Evolutionary conservation across 2,329 filamentous ascomycete species (phyloP), one percentile per base, ranked within the genome.

Genomic region (Aspergillus amoenus): DNA sequence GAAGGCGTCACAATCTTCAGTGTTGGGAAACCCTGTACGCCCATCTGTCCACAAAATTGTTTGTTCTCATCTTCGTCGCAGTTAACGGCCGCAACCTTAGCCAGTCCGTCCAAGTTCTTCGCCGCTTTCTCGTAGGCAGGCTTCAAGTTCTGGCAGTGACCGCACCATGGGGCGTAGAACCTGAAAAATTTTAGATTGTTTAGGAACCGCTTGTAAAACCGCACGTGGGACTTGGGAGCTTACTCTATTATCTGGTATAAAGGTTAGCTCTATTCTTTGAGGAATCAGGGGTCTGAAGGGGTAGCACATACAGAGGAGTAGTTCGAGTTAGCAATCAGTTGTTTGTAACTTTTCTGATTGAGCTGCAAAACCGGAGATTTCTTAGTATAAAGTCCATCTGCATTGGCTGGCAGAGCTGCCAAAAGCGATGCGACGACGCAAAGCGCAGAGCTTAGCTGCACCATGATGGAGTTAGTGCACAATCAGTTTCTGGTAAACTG

Each of bases 111-210:
- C 57, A 99, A 88, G 67, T 87, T 91, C 68, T 88, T 89, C 66
- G 94, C 94, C 2, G 88, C 93, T 76, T 96, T 96, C 76, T 97
- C 93, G 77, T 94, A 99, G 44, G 91, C 90, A 3, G 93, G 93
- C 78, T 97, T 93, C 69, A 99, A 88, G 77, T 89, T 97, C 78
- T 96, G 84, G 80, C 94, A 99, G 78, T 97, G 94, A 42, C 93
- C 94, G 70, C 94, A 97, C 93, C 93, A 97, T 22, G 93, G 93
- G 8, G 93, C 93, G 70, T 96, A 97, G 82, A 97, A 97, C 77
- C 93, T 91, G 72, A 32, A 18, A 24, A n/a, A 32, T 24, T 40
- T 43, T 13, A 42, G 32, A n/a, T 41, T 43, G 86, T 56, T 58
- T 54, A 59, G 57, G 37, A 60, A 66, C 53, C 52, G 58, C 22